Evolutionary conservation across 768 basidiomycete species (phyloP).

Genomic region (Paxillus ammoniavirescens): DNA sequence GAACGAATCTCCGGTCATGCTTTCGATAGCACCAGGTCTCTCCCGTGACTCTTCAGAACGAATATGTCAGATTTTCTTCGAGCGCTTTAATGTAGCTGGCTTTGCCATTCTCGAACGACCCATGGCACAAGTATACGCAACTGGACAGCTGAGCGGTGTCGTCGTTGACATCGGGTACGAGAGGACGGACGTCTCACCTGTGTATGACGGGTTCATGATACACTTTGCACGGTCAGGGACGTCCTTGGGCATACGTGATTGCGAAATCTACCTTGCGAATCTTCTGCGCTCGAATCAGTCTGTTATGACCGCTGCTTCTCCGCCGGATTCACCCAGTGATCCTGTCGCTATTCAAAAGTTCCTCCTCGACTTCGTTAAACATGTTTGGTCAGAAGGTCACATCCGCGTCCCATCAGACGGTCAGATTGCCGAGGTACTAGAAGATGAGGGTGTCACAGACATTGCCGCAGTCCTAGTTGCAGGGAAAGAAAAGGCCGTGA

Average conservation of each 20-base stretch:
- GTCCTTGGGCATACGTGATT: slow-evolving; percentile 67
- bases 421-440: slow-evolving; percentile 56
- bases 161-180: slow-evolving; percentile 81
- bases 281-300: slow-evolving; percentile 68
- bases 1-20: slow-evolving; percentile 84
- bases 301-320: slow-evolving; percentile 56
- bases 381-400: slow-evolving; percentile 62
- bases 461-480: slow-evolving; percentile 89
- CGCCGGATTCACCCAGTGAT: slow-evolving; percentile 46
- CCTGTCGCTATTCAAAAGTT: slow-evolving; percentile 46
- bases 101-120: slow-evolving; percentile 81
- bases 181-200: slow-evolving; percentile 72
- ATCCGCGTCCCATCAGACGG: slow-evolving; percentile 75
- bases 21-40: slow-evolving; percentile 65
- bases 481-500: slow-evolving; percentile 87
- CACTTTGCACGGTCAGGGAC: slow-evolving; percentile 54
- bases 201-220: slow-evolving; percentile 70
- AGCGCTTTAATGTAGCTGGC: slow-evolving; percentile 87
- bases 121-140: slow-evolving; percentile 80
- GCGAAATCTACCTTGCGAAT: slow-evolving; percentile 73
- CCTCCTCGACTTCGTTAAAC: slow-evolving; percentile 62
- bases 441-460: slow-evolving; percentile 86
- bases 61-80: slow-evolving; percentile 84
- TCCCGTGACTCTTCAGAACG: slow-evolving; percentile 67
- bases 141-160: slow-evolving; percentile 67